Evolutionary conservation across 768 basidiomycete genomes (phyloP), one percentile per base, ranked within the genome.

Genomic region (Termitomyces sp.): DNA sequence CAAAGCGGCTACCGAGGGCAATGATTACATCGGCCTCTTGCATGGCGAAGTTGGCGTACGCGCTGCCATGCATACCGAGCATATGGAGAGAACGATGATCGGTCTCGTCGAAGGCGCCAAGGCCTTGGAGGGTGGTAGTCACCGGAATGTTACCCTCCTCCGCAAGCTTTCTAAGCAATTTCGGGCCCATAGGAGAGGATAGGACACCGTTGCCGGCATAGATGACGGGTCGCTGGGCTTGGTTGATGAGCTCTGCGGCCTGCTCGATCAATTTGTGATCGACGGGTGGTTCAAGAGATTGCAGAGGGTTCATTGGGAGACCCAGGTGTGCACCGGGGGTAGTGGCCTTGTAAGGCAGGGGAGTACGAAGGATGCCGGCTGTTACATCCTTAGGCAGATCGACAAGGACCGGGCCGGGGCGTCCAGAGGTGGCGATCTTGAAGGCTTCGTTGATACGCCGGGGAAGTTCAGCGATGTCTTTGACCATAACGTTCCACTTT

Each of bases 401-500:
- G 57, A 99, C 95, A 57, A 99, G 86, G 45, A 98, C 97, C 47
- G 97, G 97, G 0, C 97, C 97, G 0, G 97, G 97, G 27, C 97
- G 86, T 0, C 97, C 97, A 7, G 94, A 91, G 1, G 93, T 95
- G 13, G 97, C 97, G 60, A 99, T 98, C 71, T 98, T 97, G 84
- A 99, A 98, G 0, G 97, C 97, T 70, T 99, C 97, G 68, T 98
- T 98, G 67, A 98, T 96, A 55, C 97, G 81, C 40, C 96, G 78
- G 13, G 97, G 97, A 3, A 98, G 80, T 71, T 98, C 97, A 12
- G 90, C 71, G 56, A 98, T 92, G 66, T 95, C 95, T 72, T 98
- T 98, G 49, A 98, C 92, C 94, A 98, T 96, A 57, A 99, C 96
- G 67, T 99, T 98, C 97, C 97, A 98, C 70, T 98, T 99, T 23